Evolutionary conservation across 2,329 filamentous ascomycete genomes (phyloP).

Genomic region (Samsoniella hepiali): DNA sequence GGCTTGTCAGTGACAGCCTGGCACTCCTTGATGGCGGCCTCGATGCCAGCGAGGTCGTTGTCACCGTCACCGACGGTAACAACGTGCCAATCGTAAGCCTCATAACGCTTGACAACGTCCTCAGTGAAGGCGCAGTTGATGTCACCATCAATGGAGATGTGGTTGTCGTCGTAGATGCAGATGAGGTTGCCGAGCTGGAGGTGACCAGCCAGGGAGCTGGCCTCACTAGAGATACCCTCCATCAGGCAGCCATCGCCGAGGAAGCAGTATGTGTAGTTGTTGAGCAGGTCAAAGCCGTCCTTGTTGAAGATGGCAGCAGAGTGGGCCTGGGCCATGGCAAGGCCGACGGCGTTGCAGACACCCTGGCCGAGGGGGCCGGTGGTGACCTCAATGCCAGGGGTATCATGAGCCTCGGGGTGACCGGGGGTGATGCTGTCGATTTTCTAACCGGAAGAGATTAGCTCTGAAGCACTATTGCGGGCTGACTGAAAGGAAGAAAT

Average conservation of each 20-base stretch:
- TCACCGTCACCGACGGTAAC: slow-evolving; percentile 83
- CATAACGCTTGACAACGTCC: slow-evolving; percentile 91
- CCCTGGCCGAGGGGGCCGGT: slow-evolving; percentile 97
- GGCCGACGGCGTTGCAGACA: slow-evolving; percentile 94
- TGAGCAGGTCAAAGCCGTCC: slow-evolving; percentile 82
- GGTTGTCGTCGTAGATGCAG: slow-evolving; percentile 96
- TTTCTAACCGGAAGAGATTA: slow-evolving; percentile 31
- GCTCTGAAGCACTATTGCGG: background rate
- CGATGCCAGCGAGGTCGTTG: slow-evolving; percentile 80
- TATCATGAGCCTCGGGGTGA: slow-evolving; percentile 95
- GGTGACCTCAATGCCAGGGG: slow-evolving; percentile 94
- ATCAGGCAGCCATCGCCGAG: slow-evolving; percentile 98
- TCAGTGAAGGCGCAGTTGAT: slow-evolving; percentile 96
- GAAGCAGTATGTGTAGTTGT: slow-evolving; percentile 97
- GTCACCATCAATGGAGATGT: slow-evolving; percentile 92
- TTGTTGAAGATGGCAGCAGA: slow-evolving; percentile 93
- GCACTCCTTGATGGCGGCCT: slow-evolving; percentile 80
- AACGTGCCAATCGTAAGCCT: slow-evolving; percentile 95
- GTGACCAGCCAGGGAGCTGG: slow-evolving; percentile 88
- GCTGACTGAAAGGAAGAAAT: background rate
- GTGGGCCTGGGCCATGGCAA: slow-evolving; percentile 94
- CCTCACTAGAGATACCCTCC: slow-evolving; percentile 96
- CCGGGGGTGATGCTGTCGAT: slow-evolving; percentile 80
- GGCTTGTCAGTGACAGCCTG: slow-evolving; percentile 94
- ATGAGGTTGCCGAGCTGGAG: slow-evolving; percentile 98